Evolutionary conservation across 441 rosid species (phyloP).

Genomic region (Mallotus repandus): DNA sequence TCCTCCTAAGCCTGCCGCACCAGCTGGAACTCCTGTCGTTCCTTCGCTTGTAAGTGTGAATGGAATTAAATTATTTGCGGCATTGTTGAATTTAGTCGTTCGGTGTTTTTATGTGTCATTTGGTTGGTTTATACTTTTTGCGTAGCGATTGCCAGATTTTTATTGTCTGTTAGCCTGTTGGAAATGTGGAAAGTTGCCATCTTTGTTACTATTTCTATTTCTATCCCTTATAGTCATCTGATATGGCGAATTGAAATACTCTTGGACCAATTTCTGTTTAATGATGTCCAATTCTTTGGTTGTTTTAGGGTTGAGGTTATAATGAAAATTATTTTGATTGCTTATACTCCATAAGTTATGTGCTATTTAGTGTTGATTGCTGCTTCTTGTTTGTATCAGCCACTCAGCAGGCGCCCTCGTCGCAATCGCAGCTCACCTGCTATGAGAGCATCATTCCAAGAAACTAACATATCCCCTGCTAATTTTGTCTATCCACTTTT

Average conservation of each 20-base stretch:
- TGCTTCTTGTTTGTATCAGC: constrained; percentile 37
- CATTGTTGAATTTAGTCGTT: neutral
- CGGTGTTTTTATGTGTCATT: neutral
- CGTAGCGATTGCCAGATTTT: neutral
- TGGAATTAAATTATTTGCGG: neutral
- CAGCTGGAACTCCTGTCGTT: constrained; percentile 78
- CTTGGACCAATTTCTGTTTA: neutral
- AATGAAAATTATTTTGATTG: neutral
- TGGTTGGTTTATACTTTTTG: neutral
- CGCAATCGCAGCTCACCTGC: constrained; percentile 75
- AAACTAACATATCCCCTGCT: constrained; percentile 76
- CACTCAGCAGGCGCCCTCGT: constrained; percentile 76
- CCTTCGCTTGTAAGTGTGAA: constrained; percentile 61
- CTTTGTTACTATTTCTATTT: too few relatives aligned
- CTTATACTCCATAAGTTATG: constrained; percentile 7
- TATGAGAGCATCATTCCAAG: constrained; percentile 77
- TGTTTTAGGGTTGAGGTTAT: neutral
- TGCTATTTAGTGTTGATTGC: constrained; percentile 3
- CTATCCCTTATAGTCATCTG: neutral
- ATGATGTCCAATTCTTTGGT: neutral
- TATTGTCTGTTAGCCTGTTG: neutral
- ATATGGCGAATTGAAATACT: neutral
- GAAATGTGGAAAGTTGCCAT: too few relatives aligned
- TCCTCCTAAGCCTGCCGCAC: constrained; percentile 73
- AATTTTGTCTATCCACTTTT: constrained; percentile 93